Conservation (phyloP, 495 filamentous ascomycete genomes). For the Saxophila tyrrhenica region DNA sequence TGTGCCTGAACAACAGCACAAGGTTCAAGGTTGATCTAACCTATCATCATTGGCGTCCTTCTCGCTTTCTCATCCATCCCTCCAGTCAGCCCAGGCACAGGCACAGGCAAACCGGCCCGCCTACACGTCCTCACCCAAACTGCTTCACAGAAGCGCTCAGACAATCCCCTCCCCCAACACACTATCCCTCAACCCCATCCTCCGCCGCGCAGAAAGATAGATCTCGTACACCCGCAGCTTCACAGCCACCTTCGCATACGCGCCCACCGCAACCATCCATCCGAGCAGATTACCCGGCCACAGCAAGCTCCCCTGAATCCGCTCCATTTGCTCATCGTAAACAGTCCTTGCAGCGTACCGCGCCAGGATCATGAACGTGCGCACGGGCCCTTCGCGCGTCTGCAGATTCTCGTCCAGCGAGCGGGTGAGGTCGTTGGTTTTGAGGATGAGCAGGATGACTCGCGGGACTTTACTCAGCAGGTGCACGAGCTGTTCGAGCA, state of each 20-base stretch:
- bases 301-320: conserved; percentile 49
- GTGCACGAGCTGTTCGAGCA: conserved; percentile 77
- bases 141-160: no score
- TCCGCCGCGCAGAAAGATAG: conserved; percentile 43
- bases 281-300: conserved; percentile 44
- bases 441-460: conserved; percentile 88
- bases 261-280: conserved; percentile 46
- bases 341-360: conserved; percentile 84
- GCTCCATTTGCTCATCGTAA: conserved; percentile 74
- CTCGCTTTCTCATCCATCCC: no score
- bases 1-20: no score
- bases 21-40: no score
- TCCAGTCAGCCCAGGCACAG: no score
- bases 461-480: conserved; percentile 80
- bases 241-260: conserved; percentile 50
- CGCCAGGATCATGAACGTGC: conserved; percentile 87
- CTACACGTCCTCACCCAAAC: no score
- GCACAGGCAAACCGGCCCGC: no score
- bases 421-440: conserved; percentile 95
- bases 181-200: conserved; percentile 25
- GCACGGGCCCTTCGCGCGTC: conserved; percentile 73
- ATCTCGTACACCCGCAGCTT: conserved; percentile 54
- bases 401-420: conserved; percentile 90
- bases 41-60: no score
- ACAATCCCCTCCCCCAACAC: not conserved